Base-by-base conservation (phyloP, 768 basidiomycete genomes). In the Hortiboletus flavorubellus region DNA sequence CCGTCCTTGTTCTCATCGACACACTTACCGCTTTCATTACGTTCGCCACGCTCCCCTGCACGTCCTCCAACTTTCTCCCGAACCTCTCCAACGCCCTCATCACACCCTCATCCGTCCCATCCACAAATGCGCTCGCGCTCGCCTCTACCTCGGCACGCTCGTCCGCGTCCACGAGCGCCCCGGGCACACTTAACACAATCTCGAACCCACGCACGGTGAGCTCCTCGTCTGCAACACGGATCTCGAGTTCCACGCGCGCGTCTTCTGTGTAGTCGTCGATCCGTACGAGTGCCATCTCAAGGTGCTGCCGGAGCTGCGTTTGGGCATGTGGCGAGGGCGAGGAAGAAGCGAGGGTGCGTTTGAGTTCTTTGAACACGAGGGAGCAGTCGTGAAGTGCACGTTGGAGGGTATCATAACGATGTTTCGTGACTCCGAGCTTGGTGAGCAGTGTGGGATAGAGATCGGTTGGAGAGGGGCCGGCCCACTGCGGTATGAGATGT, bases 191-290 rank as follows among this genome's bases (percentile, higher is more conserved):
- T 12, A 91, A 72, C n/a, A 91, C 67, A 0, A 86, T 83, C 60
- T 85, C 82, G 55, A 84, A 92, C 4, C 89, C 89, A 8, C 77
- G 78, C 8, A 75, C 73, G 0, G 86, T 74, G 14, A 92, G 77
- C 11, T 77, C 78, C 58, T 89, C 89, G 64, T 93, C 91, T 2
- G 86, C 80, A 10, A 85, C 72, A 23, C 83, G 80, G 39, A 93
- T 92, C 71, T 93, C 91, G 21, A 93, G 72, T 65, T 93, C 91
- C 10, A 93, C 91, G 1, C 88, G 82, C 1, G 83, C 83, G 59
- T 92, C 91, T 65, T 92, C 91, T 5, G 81, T 81, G 64, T 80
- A 89, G 65, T 93, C 88, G 50, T 83, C 77, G 41, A 93, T 75
- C 8, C 90, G 77, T 26, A 81, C 75, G 16, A 88, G 70, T 6